Evolutionary conservation across 2,329 filamentous ascomycete species (phyloP), one percentile per base, ranked within the genome.

Genomic region (Venturiaceae sp.): DNA sequence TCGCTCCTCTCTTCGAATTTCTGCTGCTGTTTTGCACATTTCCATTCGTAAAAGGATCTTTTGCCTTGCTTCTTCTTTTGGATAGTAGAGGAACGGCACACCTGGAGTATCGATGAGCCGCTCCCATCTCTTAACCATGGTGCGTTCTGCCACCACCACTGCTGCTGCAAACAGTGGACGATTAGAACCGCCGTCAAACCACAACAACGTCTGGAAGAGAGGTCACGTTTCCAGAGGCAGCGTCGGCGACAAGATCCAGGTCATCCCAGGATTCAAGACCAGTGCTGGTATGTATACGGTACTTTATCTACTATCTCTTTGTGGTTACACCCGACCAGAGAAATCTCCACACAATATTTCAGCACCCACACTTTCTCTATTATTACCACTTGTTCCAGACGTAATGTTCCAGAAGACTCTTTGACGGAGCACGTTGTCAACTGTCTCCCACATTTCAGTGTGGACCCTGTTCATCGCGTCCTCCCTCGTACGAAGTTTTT

Each of bases 181-280:
- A 53, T 21, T 53, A 37, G 52, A 53, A 53, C 16, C 32, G 7
- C 52, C 30, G 7, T 5, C 52, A 34, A 37, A 11, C n/a, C 36
- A 39, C 36, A 11, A 39, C 11, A 39, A 23, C 19, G 44, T 34
- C 32, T 57, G 55, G 55, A 57, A 50, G 41, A 32, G 44, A 34
- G 55, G 57, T 14, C 57, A 58, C 36, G 57, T 26, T 28, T 39
- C 28, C 11, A 23, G 57, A 39, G 44, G 46, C 33, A 57, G 32
- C 28, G 58, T 59, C 26, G 58, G 58, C 33, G 58, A 59, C 11
- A 55, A 56, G 37, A 59, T 59, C 14, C 46, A 58, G 13, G 33
- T 39, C 13, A 59, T 59, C 14, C 58, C 58, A 11, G 58, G 58
- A 30, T 60, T 59, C 53, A 60, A 53, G 44, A 60, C 58, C 23